Conservation (phyloP, 2,329 filamentous ascomycete species). For the Scedosporium apiospermum region DNA sequence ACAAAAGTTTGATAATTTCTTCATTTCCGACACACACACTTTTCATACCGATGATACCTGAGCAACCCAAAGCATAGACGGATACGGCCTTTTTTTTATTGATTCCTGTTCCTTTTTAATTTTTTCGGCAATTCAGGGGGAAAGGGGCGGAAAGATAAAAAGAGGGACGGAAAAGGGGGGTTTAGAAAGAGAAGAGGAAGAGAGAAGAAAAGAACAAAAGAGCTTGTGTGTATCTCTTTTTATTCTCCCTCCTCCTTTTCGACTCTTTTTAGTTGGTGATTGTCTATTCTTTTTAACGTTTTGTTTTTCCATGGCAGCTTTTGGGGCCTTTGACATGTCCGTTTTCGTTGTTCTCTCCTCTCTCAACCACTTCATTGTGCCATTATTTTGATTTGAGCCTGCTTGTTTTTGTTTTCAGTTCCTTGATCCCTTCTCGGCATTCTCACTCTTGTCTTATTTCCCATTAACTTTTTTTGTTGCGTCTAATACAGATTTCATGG, state of each 20-base stretch:
- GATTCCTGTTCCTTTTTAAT: conserved; percentile 9
- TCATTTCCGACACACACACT: conserved; percentile 10
- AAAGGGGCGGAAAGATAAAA: neutral
- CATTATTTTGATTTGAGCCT: neutral
- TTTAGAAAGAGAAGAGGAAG: neutral
- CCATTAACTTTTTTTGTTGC: conserved; percentile 1
- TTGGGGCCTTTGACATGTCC: too few relatives aligned
- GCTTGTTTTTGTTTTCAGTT: neutral
- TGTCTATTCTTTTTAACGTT: neutral
- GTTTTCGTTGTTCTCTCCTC: neutral
- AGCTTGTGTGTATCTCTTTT: neutral
- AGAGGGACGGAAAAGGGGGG: neutral
- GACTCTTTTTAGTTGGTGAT: neutral
- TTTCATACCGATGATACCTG: conserved; percentile 7
- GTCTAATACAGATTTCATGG: conserved; percentile 2
- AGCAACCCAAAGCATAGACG: conserved; percentile 4
- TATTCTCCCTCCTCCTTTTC: neutral
- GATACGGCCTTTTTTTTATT: conserved; percentile 6
- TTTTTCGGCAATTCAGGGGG: conserved; percentile 14
- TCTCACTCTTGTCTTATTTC: conserved; percentile 19
- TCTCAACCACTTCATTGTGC: neutral
- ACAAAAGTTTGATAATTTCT: conserved; percentile 7
- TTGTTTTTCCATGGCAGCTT: too few relatives aligned
- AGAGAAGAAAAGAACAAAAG: neutral
- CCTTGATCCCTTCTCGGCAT: conserved; percentile 11